phyloP scores from a whole-genome alignment of 2,329 filamentous ascomycete genomes.

The Aspergillus ochraceus region DNA sequence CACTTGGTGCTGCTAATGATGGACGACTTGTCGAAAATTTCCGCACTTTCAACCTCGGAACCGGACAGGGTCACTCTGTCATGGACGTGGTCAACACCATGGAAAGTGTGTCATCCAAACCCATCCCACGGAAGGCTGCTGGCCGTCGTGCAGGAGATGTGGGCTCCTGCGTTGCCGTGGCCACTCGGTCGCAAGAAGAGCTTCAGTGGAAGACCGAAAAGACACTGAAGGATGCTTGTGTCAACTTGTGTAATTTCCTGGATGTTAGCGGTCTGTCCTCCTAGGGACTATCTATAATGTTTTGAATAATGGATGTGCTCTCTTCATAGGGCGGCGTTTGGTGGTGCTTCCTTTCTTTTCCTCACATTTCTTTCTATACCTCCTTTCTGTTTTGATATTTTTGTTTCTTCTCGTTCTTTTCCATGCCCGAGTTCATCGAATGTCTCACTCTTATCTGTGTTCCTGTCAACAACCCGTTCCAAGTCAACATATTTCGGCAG shows the following conservation, averaged over 20 bases:
- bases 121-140: slow-evolving; percentile 33
- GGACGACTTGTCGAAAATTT: slow-evolving; percentile 41
- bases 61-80: slow-evolving; percentile 40
- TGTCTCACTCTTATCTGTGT: not conserved
- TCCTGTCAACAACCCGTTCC: not conserved
- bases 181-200: slow-evolving; percentile 51
- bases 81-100: slow-evolving; percentile 40
- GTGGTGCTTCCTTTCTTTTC: not conserved
- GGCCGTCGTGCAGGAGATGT: slow-evolving; percentile 40
- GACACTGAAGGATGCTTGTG: slow-evolving; percentile 38
- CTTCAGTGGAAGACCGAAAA: slow-evolving; percentile 48
- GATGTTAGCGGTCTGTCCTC: slow-evolving; percentile 32
- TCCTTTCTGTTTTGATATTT: not conserved
- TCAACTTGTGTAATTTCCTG: slow-evolving; percentile 39
- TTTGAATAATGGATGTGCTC: slow-evolving; percentile 1
- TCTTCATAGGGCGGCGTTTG: slow-evolving; percentile 10
- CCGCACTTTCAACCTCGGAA: slow-evolving; percentile 43
- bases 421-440: not conserved
- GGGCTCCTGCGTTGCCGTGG: slow-evolving; percentile 40
- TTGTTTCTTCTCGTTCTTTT: not conserved
- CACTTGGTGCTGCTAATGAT: slow-evolving; percentile 45
- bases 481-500: not conserved
- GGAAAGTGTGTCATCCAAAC: slow-evolving; percentile 37
- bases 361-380: slow-evolving; percentile 1
- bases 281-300: slow-evolving; percentile 5